These are phyloP conservation scores for Mucor mucedo DNA, from an alignment of 371 early-diverging fungal species.

Conservation along the genomic window DNA sequence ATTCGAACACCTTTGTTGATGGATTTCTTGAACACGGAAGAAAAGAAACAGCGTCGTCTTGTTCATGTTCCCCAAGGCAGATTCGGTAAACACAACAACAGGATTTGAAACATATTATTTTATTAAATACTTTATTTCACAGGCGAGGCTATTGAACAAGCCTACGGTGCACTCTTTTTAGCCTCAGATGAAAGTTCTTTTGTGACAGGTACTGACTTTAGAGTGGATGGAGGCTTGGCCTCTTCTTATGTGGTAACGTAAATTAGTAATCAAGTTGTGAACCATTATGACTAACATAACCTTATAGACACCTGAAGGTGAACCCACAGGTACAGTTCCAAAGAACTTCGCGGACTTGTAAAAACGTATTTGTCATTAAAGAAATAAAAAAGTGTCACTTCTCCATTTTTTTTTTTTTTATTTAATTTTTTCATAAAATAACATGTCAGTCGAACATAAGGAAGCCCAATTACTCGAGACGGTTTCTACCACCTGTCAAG, in stretches of 20 bases:
- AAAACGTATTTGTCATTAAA: slow-evolving; percentile 1
- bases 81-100: slow-evolving; percentile 64
- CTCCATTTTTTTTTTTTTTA: not conserved
- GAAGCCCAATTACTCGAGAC: slow-evolving; percentile 9
- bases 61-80: slow-evolving; percentile 89
- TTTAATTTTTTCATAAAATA: not conserved
- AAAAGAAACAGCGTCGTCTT: slow-evolving; percentile 83
- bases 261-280: not conserved
- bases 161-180: slow-evolving; percentile 82
- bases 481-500: slow-evolving; percentile 22
- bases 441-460: not conserved
- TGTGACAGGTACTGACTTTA: slow-evolving; percentile 86
- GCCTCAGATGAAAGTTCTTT: slow-evolving; percentile 84
- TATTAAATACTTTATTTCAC: not conserved
- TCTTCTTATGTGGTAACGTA: slow-evolving; percentile 73
- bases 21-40: slow-evolving; percentile 86
- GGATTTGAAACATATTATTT: not conserved
- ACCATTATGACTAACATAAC: slow-evolving; percentile 13
- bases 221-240: slow-evolving; percentile 85
- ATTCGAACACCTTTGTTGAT: slow-evolving; percentile 81
- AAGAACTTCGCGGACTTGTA: slow-evolving; percentile 48
- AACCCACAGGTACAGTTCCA: slow-evolving; percentile 50
- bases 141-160: slow-evolving; percentile 90
- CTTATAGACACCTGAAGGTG: slow-evolving; percentile 57
- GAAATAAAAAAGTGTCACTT: not conserved